Base-by-base conservation (phyloP, 768 basidiomycete species). In the Leccinellum rugosiceps region DNA sequence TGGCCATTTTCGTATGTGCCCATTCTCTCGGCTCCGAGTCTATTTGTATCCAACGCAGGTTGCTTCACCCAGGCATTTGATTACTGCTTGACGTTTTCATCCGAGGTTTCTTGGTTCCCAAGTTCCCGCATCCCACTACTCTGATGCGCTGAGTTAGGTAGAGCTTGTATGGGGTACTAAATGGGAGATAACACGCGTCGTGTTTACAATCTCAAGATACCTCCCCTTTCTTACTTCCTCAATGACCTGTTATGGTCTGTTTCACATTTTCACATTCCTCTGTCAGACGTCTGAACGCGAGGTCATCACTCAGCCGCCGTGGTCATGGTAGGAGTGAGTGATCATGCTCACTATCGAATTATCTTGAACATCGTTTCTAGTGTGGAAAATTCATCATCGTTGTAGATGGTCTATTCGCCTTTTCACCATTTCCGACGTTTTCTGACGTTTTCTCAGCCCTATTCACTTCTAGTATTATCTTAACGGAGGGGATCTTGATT, bases 171-270 rank as follows among this genome's bases (percentile, higher is more conserved):
- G 69, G 68, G 61, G 65, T 11, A 58, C 63, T 8, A 65, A 55
- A 34, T 71, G 68, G 68, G 58, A 53, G n/a, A 21, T 23, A 6
- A 34, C 69, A 32, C 67, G 68, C 34, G 34, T 63, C 23, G 53
- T 71, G 17, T 69, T 69, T 49, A 65, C 67, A 6, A 6, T 69
- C 9, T 53, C 69, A 46, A 69, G 68, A 60, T 71, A 71, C 53
- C 52, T 71, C 34, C 52, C 70, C 26, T 65, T 69, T 31, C 3
- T 69, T 50, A 38, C 63, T 11, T 55, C 61, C 15, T 53, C 56
- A 0, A 34, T 65, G n/a, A 57, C 61, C 11, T 63, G 63, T 30
- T 68, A 63, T 50, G 50, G 68, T 65, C 8, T 2, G 60, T 58
- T 21, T 50, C 41, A 2, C 13, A 6, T 41, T 56, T 11, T 26